Evolutionary conservation across 495 filamentous ascomycete species (phyloP).

Genomic region (Glutinoglossum americanum): DNA sequence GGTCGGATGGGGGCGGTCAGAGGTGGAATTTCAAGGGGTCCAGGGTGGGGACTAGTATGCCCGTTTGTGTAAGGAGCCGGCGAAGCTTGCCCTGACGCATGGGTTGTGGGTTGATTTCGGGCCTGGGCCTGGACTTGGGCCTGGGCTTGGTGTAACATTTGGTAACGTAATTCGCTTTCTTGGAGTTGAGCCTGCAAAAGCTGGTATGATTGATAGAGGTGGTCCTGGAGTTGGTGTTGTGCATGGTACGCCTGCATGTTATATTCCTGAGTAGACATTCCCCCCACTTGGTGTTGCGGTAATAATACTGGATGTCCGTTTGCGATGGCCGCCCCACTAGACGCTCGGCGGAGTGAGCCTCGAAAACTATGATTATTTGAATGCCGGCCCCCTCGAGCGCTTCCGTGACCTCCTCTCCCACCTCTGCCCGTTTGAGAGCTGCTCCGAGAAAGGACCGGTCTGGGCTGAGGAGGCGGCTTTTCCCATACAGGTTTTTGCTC

Average conservation of each 20-base stretch:
- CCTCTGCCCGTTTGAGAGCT: conserved; percentile 26
- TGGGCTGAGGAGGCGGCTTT: conserved; percentile 40
- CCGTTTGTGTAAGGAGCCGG: conserved; percentile 23
- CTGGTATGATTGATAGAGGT: conserved; percentile 41
- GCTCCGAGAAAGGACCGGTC: conserved; percentile 34
- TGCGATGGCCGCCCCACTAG: conserved; percentile 2
- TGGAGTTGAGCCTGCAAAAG: conserved; percentile 43
- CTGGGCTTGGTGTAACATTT: conserved; percentile 30
- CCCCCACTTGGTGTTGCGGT: conserved; percentile 7
- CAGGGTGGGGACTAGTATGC: conserved; percentile 22
- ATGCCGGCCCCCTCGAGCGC: conserved; percentile 34
- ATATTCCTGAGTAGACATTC: conserved; percentile 20
- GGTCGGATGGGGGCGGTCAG: conserved; percentile 25
- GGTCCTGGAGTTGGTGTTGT: conserved; percentile 31
- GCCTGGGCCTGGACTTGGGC: conserved; percentile 14
- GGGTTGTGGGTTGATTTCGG: conserved; percentile 6
- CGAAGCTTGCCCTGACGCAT: background rate
- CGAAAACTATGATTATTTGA: conserved; percentile 19
- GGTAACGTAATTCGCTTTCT: conserved; percentile 35
- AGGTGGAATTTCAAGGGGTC: conserved; percentile 23
- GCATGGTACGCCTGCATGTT: conserved; percentile 28
- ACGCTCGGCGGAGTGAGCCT: conserved; percentile 11
- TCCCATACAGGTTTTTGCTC: conserved; percentile 63
- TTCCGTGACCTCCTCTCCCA: conserved; percentile 24
- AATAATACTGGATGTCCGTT: background rate